These are phyloP conservation scores for Elongisporangium anandrum DNA, from an alignment of 352 stramenopile species.

Conservation along the genomic window DNA sequence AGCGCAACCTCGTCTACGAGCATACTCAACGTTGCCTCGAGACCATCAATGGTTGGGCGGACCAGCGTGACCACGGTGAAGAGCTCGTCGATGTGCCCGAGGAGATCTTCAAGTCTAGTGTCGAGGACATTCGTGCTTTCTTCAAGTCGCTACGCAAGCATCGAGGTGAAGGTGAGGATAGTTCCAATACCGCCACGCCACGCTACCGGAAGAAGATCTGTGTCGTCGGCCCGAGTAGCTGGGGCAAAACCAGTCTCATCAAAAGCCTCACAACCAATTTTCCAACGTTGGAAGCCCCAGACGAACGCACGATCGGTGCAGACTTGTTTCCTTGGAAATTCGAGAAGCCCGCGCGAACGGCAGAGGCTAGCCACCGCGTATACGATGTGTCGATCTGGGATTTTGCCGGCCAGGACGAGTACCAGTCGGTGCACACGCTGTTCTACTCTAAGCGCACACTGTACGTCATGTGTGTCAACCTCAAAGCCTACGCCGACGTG, in stretches of 20 bases:
- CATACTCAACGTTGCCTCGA: not conserved
- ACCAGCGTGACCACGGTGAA: not conserved
- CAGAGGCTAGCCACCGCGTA: not conserved
- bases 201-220: slow-evolving; percentile 21
- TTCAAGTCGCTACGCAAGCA: slow-evolving; percentile 1
- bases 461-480: not conserved
- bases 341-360: slow-evolving; percentile 1
- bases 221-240: slow-evolving; percentile 22
- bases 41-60: not conserved
- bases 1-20: not conserved
- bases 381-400: slow-evolving; percentile 11
- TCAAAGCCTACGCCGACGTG: not conserved
- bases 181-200: not conserved
- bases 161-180: too few relatives aligned
- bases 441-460: not conserved
- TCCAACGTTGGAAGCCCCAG: slow-evolving; percentile 8
- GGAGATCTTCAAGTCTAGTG: not conserved
- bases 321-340: slow-evolving; percentile 25
- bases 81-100: not conserved
- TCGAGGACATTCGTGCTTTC: slow-evolving; percentile 11
- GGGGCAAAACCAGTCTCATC: slow-evolving; percentile 31
- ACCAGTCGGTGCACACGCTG: not conserved
- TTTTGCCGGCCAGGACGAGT: slow-evolving; percentile 1
- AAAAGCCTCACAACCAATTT: slow-evolving; percentile 16
- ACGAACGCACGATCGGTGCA: slow-evolving; percentile 27